phyloP scores from a whole-genome alignment of 2,329 filamentous ascomycete species.

The Fusarium nelsonii region DNA sequence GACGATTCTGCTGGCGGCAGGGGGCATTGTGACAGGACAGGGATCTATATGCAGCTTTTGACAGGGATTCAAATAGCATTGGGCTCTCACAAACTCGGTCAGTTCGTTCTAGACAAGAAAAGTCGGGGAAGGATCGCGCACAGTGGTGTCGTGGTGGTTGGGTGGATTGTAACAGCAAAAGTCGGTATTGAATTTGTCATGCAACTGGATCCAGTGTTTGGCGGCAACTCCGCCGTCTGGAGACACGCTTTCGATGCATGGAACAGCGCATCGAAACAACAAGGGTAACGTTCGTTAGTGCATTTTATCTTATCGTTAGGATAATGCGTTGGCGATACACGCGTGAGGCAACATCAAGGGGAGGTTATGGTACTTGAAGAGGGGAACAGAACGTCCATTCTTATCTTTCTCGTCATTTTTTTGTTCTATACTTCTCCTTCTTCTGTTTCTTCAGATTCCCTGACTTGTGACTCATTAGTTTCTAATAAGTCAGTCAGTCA shows the following conservation, averaged over 20 bases:
- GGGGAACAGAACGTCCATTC: slow-evolving; percentile 9
- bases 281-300: slow-evolving; percentile 11
- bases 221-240: slow-evolving; percentile 40
- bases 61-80: not conserved
- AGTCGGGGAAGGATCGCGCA: slow-evolving; percentile 29
- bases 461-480: not conserved
- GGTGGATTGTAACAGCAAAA: slow-evolving; percentile 42
- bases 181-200: slow-evolving; percentile 48
- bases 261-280: slow-evolving; percentile 13
- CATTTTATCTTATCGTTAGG: slow-evolving; percentile 14
- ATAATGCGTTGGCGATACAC: slow-evolving; percentile 12
- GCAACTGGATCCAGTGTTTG: slow-evolving; percentile 20
- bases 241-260: slow-evolving; percentile 21
- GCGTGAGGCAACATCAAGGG: slow-evolving; percentile 16
- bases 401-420: slow-evolving; percentile 20
- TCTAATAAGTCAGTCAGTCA: slow-evolving; percentile 3
- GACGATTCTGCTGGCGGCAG: not conserved
- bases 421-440: not conserved
- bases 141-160: slow-evolving; percentile 31
- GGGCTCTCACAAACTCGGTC: slow-evolving; percentile 27
- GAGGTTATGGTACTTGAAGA: slow-evolving; percentile 26
- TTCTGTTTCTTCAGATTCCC: not conserved
- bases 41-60: not conserved
- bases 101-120: slow-evolving; percentile 11
- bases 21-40: slow-evolving; percentile 24